phyloP scores from a whole-genome alignment of 2,329 filamentous ascomycete species.

The Dissoconium aciculare region DNA sequence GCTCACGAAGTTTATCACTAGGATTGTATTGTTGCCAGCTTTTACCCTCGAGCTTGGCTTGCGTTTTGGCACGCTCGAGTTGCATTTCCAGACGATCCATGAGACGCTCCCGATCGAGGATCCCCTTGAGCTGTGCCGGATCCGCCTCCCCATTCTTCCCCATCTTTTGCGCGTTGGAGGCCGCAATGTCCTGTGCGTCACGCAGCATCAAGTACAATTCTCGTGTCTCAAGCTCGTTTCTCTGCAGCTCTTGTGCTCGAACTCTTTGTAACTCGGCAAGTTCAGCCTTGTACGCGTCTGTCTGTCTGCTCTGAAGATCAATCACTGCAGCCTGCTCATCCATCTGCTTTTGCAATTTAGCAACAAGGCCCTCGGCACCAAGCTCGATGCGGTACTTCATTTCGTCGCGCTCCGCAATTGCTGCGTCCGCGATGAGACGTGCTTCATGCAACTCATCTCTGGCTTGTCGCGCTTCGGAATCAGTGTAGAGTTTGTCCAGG shows the following conservation, averaged over 20 bases:
- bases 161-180: conserved; percentile 59
- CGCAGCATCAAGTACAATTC: conserved; percentile 97
- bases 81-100: conserved; percentile 93
- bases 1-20: conserved; percentile 77
- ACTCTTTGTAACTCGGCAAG: conserved; percentile 73
- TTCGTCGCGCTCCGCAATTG: conserved; percentile 91
- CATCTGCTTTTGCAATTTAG: conserved; percentile 84
- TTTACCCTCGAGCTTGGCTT: conserved; percentile 90
- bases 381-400: conserved; percentile 77
- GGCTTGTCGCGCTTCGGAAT: conserved; percentile 83
- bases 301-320: conserved; percentile 72
- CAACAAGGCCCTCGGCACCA: conserved; percentile 83
- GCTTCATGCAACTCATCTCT: conserved; percentile 84
- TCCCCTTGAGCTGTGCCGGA: conserved; percentile 70
- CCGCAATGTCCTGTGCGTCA: conserved; percentile 90
- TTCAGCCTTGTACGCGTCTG: conserved; percentile 77
- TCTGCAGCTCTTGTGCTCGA: conserved; percentile 77
- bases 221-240: conserved; percentile 88
- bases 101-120: conserved; percentile 78
- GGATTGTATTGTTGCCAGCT: conserved; percentile 74
- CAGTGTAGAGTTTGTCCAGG: conserved; percentile 88
- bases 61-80: conserved; percentile 90
- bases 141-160: conserved; percentile 46
- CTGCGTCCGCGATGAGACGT: conserved; percentile 84
- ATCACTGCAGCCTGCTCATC: conserved; percentile 86